Conservation (phyloP, 495 filamentous ascomycete species). For the Bathelium albidoporum region DNA sequence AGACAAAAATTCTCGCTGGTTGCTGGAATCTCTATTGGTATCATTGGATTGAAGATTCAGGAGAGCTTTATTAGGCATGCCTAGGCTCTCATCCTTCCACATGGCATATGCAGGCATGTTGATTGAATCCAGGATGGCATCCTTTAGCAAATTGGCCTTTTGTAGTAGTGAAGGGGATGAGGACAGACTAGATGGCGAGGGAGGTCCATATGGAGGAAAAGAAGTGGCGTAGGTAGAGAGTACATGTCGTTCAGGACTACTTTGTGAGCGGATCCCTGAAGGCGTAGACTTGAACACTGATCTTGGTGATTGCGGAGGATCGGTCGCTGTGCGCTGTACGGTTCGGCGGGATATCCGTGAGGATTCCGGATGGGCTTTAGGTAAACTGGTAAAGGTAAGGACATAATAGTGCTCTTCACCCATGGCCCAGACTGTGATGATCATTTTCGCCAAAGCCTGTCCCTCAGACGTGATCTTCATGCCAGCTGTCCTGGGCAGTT, state of each 20-base stretch:
- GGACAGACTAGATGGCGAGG: constrained; percentile 36
- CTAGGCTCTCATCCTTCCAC: constrained; percentile 61
- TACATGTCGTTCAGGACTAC: constrained; percentile 9
- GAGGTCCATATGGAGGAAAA: constrained; percentile 52
- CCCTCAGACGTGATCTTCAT: constrained; percentile 22
- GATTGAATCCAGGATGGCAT: constrained; percentile 57
- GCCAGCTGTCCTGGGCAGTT: constrained; percentile 17
- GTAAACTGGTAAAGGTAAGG: constrained; percentile 48
- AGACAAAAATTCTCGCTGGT: constrained; percentile 43
- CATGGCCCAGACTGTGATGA: constrained; percentile 53
- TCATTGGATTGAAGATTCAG: constrained; percentile 40
- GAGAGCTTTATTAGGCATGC: constrained; percentile 53
- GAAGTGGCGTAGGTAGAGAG: constrained; percentile 24
- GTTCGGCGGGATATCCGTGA: constrained; percentile 19
- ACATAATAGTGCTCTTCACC: constrained; percentile 52
- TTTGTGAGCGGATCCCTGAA: constrained; percentile 14
- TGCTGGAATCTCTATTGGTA: constrained; percentile 33
- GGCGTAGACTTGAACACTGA: constrained; percentile 22
- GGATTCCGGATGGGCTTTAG: constrained; percentile 25
- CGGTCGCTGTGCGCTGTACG: constrained; percentile 19
- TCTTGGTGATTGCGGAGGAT: constrained; percentile 11
- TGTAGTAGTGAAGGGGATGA: constrained; percentile 48
- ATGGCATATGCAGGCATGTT: constrained; percentile 57
- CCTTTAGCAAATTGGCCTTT: constrained; percentile 58
- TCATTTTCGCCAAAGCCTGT: constrained; percentile 51